Evolutionary conservation across 2,329 filamentous ascomycete species (phyloP), one percentile per base, ranked within the genome.

Genomic region (Malbranchea zuffiana): DNA sequence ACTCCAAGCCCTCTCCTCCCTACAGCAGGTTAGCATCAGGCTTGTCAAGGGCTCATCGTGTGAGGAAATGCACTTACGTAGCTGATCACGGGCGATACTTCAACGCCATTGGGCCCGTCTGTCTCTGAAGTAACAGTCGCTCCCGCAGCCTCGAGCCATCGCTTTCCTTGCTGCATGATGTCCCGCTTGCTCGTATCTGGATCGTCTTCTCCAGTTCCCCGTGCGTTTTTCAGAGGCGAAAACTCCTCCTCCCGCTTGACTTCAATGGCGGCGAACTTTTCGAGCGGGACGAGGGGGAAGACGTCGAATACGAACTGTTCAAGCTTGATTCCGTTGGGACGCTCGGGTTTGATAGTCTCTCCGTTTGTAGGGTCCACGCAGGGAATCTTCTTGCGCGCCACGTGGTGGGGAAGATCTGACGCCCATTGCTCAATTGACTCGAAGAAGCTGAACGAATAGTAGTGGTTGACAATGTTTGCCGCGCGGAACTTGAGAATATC

Each of bases 251-350:
- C 87, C 44, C 90, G 84, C 61, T 79, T 84, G 35, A 98, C 90
- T 65, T 98, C 90, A 66, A 96, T 80, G 62, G 80, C 93, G 16
- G 87, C 90, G 55, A 98, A 98, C 65, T 92, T 86, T 48, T 79
- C 72, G 46, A 98, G 75, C 12, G 79, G 67, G 35, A 93, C 69
- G 69, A 88, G 74, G 43, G 88, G 87, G 72, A 98, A 98, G 55
- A 93, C 90, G 58, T 98, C 90, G 57, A 98, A 98, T 43, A 98
- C 87, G 53, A 96, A 98, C 64, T 96, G 90, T 72, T 98, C 90
- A 25, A 98, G 75, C 72, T 98, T 98, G 73, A 98, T 87, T 49
- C 90, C 90, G 56, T 98, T 98, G 47, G 90, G 85, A 67, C 86
- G 90, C 60, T 86, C 78, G 3, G 88, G 86, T 72, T 94, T 94